These are phyloP conservation scores for Xylariaceae sp. DNA, from an alignment of 2,329 filamentous ascomycete species.

Conservation along the genomic window DNA sequence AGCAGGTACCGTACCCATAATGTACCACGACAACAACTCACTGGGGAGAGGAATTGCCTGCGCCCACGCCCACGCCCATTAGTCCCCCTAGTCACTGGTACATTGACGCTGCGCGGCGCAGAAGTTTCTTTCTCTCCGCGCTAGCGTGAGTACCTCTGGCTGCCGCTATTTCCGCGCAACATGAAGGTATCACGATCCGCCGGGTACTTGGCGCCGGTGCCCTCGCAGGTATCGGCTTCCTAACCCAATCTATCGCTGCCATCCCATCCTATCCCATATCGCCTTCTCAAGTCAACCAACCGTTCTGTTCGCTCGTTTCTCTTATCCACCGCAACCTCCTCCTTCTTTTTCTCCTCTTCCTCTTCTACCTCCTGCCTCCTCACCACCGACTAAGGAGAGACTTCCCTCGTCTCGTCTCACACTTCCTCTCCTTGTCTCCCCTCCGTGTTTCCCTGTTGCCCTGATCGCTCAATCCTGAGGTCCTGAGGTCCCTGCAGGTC, in stretches of 20 bases:
- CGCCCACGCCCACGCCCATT: not conserved
- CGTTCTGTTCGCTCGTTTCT: constrained; percentile 30
- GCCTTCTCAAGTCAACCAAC: constrained; percentile 26
- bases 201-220: constrained; percentile 14
- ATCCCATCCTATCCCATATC: constrained; percentile 13
- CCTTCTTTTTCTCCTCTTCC: constrained; percentile 21
- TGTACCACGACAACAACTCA: constrained; percentile 1
- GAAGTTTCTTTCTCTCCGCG: constrained; percentile 18
- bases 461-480: constrained; percentile 25
- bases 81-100: not conserved
- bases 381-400: constrained; percentile 17
- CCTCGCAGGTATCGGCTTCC: constrained; percentile 15
- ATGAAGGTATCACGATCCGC: constrained; percentile 10
- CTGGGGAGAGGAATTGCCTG: not conserved
- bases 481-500: constrained; percentile 26
- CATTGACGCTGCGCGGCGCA: not conserved
- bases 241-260: constrained; percentile 19
- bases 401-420: constrained; percentile 21
- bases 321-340: constrained; percentile 24
- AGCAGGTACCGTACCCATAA: constrained; percentile 2
- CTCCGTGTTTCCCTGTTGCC: constrained; percentile 32
- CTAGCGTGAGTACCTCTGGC: constrained; percentile 10
- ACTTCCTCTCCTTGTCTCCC: constrained; percentile 20
- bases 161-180: not conserved
- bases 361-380: constrained; percentile 24